A percentile compares a stretch with the other conserved stretches of the same genome.
Conservation (phyloP, 2,329 filamentous ascomycete genomes). For the Botrytis fragariae region DNA sequence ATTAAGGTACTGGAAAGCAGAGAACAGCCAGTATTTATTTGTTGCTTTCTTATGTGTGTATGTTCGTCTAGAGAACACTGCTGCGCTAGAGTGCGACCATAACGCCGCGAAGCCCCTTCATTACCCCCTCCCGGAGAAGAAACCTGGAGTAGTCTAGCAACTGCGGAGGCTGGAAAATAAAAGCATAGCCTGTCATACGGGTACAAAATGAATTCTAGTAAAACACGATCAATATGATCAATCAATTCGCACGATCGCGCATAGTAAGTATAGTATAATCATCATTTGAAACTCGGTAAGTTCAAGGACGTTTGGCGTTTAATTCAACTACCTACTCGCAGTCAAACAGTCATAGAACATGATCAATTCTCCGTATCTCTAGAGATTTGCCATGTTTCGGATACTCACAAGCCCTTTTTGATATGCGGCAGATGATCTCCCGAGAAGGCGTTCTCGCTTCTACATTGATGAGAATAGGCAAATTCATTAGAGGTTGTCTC, state of each 20-base stretch:
- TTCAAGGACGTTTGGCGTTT: slow-evolving; percentile 5
- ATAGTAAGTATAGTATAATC: neutral
- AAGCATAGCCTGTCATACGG: neutral
- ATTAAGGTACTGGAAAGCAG: neutral
- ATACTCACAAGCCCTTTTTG: slow-evolving; percentile 21
- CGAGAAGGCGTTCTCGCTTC: slow-evolving; percentile 23
- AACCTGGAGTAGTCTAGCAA: slow-evolving; percentile 21
- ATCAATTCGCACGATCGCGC: slow-evolving; percentile 13
- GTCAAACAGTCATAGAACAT: slow-evolving; percentile 13
- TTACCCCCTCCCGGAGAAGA: slow-evolving; percentile 18
- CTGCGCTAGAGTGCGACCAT: slow-evolving; percentile 13
- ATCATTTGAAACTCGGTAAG: slow-evolving; percentile 11
- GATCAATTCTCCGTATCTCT: slow-evolving; percentile 17
- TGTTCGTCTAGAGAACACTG: neutral
- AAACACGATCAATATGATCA: neutral
- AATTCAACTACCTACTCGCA: neutral
- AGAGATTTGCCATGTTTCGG: slow-evolving; percentile 19
- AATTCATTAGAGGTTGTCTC: neutral
- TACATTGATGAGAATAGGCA: slow-evolving; percentile 14
- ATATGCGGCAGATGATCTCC: slow-evolving; percentile 30
- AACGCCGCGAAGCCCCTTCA: slow-evolving; percentile 22
- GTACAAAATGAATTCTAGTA: neutral
- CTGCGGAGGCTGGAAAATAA: neutral
- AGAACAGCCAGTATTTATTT: neutral
- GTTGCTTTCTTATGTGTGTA: neutral